Base-by-base conservation (phyloP, 169 alveolate genomes). In the Theileria parva region DNA sequence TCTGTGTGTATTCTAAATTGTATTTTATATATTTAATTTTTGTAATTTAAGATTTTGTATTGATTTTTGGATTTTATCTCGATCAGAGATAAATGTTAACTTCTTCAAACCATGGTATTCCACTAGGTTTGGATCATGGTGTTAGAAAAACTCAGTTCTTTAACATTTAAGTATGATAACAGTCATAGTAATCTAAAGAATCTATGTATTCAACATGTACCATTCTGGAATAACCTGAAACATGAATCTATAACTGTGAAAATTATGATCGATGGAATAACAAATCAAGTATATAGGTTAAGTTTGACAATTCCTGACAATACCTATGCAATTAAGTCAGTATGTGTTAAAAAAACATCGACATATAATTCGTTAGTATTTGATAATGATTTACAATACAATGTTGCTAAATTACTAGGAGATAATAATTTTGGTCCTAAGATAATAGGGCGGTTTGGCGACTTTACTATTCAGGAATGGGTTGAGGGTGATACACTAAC, bases 401-500 rank as follows among this genome's bases (percentile, higher is more conserved):
- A 87, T 37, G 94, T 91, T 0, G 88, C 85, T 71, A 83, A 85
- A 80, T 79, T 91, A 51, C 66, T 92, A 84, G 89, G 94, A 30
- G 77, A 83, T 50, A 78, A 87, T 72, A 85, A 85, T 44, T 79
- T 86, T 48, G 95, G 92, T 59, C 95, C 95, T 65, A 70, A 68
- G 28, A 37, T 92, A 61, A 63, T 92, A 53, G 93, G 88, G 1
- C 65, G 80, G 19, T 64, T 86, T 88, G 73, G 72, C 65, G 95
- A 88, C 23, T 93, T 91, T 0, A 84, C 93, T 34, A 92, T 92
- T 53, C 93, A 92, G 64, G 93, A 92, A 80, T 92, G 93, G 88
- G 61, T 92, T 44, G 90, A 92, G 50, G 95, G 95, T 6, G 87
- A 85, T 34, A 88, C 91, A 9, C 23, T 92, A 55, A 63, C 87